Evolutionary conservation across 495 filamentous ascomycete species (phyloP).

Genomic region (Penicillium cinerascens): DNA sequence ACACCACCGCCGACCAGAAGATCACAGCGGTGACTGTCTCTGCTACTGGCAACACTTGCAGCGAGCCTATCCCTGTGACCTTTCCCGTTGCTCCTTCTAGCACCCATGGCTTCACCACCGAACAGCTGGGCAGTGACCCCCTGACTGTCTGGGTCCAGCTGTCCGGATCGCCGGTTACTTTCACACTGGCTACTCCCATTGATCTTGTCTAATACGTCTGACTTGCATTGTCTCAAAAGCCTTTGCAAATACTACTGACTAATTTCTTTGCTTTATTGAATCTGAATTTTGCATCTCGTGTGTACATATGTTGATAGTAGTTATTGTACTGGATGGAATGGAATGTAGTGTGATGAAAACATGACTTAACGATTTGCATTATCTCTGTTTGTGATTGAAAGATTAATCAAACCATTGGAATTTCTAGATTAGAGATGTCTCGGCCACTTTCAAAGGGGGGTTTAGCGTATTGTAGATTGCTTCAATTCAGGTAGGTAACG

Average conservation of each 20-base stretch:
- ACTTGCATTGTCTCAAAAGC: background rate
- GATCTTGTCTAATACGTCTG: constrained; percentile 11
- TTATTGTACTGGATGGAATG: background rate
- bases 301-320: background rate
- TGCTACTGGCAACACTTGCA: constrained; percentile 50
- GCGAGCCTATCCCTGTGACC: constrained; percentile 52
- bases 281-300: background rate
- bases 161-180: constrained; percentile 49
- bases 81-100: constrained; percentile 44
- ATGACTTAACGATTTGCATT: too few species aligned
- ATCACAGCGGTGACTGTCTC: constrained; percentile 53
- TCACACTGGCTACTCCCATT: constrained; percentile 48
- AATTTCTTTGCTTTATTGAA: background rate
- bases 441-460: too few species aligned
- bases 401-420: too few species aligned
- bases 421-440: too few species aligned
- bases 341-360: background rate
- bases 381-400: too few species aligned
- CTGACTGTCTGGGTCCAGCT: constrained; percentile 57
- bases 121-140: constrained; percentile 57
- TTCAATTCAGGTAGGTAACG: too few species aligned
- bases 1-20: constrained; percentile 36
- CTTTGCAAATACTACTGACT: background rate
- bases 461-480: too few species aligned
- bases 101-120: constrained; percentile 44